Percentiles rank a stretch among this genome's conserved stretches.
Evolutionary conservation across 2,329 filamentous ascomycete species (phyloP).

Genomic region (Amauroascus niger): DNA sequence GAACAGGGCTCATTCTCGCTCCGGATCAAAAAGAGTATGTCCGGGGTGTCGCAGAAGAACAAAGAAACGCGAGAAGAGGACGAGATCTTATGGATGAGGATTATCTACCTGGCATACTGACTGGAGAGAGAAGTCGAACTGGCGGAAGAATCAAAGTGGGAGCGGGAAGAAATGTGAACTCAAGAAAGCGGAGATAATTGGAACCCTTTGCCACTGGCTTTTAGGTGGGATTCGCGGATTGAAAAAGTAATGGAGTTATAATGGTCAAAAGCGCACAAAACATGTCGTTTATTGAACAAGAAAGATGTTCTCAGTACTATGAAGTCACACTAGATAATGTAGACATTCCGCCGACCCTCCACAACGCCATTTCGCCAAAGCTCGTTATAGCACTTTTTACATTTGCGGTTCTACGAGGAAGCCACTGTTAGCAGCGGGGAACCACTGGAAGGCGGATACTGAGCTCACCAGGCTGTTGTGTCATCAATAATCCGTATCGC

Average conservation of each 20-base stretch:
- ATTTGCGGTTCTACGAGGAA: constrained; percentile 26
- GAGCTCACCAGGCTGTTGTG: constrained; percentile 55
- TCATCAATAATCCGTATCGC: constrained; percentile 78
- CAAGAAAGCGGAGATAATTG: constrained; percentile 45
- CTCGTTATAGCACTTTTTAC: constrained; percentile 14
- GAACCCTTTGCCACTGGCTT: background rate
- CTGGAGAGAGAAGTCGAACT: constrained; percentile 58
- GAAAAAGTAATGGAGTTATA: constrained; percentile 12
- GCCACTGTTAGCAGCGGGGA: background rate
- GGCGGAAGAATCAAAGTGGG: constrained; percentile 68
- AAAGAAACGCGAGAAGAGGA: constrained; percentile 50
- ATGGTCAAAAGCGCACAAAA: constrained; percentile 1
- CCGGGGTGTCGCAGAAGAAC: constrained; percentile 53
- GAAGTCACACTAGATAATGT: background rate
- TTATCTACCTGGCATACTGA: constrained; percentile 75
- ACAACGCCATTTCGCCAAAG: constrained; percentile 17
- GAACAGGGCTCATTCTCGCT: constrained; percentile 68
- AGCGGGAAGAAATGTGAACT: constrained; percentile 78
- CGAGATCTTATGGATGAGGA: constrained; percentile 92
- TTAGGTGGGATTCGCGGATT: background rate
- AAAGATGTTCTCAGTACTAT: background rate
- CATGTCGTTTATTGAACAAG: background rate
- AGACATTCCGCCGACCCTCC: background rate
- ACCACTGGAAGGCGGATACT: background rate
- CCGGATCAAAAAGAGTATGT: constrained; percentile 95